Percentiles rank a stretch among this genome's conserved stretches.
Conservation (phyloP, 257 asterid species). For the Solanum okadae region DNA sequence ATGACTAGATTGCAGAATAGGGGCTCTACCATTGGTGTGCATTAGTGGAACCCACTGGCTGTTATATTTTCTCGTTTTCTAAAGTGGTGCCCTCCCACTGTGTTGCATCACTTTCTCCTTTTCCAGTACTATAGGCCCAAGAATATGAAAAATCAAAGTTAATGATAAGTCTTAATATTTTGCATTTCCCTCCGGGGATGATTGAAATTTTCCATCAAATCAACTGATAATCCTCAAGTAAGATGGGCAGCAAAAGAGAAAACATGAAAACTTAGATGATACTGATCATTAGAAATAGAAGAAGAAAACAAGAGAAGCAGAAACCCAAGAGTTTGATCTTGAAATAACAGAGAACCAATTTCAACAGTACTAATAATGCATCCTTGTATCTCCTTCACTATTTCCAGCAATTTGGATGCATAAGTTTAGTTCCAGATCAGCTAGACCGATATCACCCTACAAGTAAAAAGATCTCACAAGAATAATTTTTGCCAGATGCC, state of each 20-base stretch:
- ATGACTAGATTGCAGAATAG: neutral
- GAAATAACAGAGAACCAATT: neutral
- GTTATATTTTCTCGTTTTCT: neutral
- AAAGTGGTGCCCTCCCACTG: neutral
- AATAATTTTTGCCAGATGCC: neutral
- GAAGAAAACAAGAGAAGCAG: neutral
- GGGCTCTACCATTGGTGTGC: neutral
- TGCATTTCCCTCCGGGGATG: neutral
- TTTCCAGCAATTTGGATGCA: neutral
- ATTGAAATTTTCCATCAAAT: neutral
- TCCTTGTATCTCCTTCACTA: neutral
- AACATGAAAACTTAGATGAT: too few species aligned
- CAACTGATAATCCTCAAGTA: neutral
- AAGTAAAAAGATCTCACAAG: neutral
- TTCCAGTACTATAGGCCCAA: neutral
- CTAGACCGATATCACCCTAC: neutral
- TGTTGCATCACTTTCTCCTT: neutral
- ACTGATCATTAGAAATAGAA: neutral
- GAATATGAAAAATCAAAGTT: neutral
- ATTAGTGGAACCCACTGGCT: neutral
- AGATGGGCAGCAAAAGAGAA: neutral
- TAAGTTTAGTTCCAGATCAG: neutral
- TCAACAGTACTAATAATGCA: neutral
- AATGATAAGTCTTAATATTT: neutral
- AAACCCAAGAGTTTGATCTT: neutral